Base-by-base conservation (phyloP, 208 protist genomes). In the Phytomonas sp. region DNA sequence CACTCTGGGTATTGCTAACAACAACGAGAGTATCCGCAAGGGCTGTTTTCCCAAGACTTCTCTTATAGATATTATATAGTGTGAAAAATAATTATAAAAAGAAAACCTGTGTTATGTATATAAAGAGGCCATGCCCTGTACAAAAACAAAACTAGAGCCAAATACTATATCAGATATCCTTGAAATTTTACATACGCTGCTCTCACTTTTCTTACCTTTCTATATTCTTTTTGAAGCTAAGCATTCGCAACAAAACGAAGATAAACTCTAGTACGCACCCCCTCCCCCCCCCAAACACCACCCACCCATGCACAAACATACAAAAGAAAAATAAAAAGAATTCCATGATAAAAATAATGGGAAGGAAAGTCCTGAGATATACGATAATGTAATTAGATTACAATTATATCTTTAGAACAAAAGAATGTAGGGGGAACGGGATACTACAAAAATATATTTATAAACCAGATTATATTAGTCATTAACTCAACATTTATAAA, bases 51-150 rank as follows among this genome's bases (percentile, higher is more conserved):
- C 4, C 45, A 56, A 26, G 4, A 56, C 19, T 56, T 56, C 45
- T 26, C 45, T 56, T 56, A 56, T 0, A 56, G 16, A 19, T 56
- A 56, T 56, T 56, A 56, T 19, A 56, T 26, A 26, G 16, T 56
- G 19, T 4, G 40, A 49, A 49, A 49, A 49, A 14, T 49, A 56
- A 26, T 56, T 6, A 26, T 26, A 26, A 56, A 52, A 56, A 56
- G 26, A 34, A 67, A 66, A 49, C 26, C 29, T 36, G 19, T 33
- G 29, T 36, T 29, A 56, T 29, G 29, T 11, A 52, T 66, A 36
- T 8, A 65, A 71, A 34, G 52, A 56, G 68, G 61, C 7, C 60
- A 29, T n/a, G 33, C 40, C 29, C 52, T 67, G n/a, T 40, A 69
- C 29, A 65, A 65, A 69, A 52, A 52, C 11, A 68, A 69, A 69